Evolutionary conservation across 2,329 filamentous ascomycete genomes (phyloP), one percentile per base, ranked within the genome.

Genomic region (Bimuria novae-zelandiae): DNA sequence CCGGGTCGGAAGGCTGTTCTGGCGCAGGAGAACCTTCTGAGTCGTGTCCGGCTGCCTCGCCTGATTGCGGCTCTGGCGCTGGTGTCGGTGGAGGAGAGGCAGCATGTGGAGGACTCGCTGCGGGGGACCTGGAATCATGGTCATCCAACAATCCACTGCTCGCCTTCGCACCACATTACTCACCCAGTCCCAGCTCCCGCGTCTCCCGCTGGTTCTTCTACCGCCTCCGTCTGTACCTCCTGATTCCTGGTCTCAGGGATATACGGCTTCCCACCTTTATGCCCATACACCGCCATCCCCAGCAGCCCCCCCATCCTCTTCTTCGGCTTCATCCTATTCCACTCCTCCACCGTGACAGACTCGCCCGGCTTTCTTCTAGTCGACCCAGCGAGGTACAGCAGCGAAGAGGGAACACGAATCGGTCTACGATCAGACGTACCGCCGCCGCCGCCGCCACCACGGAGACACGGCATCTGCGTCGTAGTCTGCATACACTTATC

Each of bases 301-400:
- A 66, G 19, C 25, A 69, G 29, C 2, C 66, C 64, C 7, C 62
- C 62, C 53, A 63, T 63, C 6, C 65, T 58, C 17, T 59, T 59
- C 52, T 61, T 59, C 12, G 60, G 62, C 36, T 49, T 62, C 23
- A 52, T 54, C 11, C 32, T 51, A n/a, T 62, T 65, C 68, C 67
- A 71, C n/a, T 45, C 33, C 4, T 14, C 32, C 7, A 54, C 50
- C 1, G 58, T 61, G 0, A 64, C 46, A 1, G 61, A 44, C 7
- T 49, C 46, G 0, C 58, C 60, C 2, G 37, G 60, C 7, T 17
- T 46, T 16, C 22, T 21, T 14, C 33, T 8, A 8, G 44, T 47
- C 0, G 62, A 64, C 7, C 69, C 69, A 2, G 67, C 66, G 1
- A 72, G 60, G 50, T 57, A 69, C 32, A 55, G 67, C 0, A 71